Base-by-base conservation (phyloP, 2,329 filamentous ascomycete species). In the Coniochaeta sp. region DNA sequence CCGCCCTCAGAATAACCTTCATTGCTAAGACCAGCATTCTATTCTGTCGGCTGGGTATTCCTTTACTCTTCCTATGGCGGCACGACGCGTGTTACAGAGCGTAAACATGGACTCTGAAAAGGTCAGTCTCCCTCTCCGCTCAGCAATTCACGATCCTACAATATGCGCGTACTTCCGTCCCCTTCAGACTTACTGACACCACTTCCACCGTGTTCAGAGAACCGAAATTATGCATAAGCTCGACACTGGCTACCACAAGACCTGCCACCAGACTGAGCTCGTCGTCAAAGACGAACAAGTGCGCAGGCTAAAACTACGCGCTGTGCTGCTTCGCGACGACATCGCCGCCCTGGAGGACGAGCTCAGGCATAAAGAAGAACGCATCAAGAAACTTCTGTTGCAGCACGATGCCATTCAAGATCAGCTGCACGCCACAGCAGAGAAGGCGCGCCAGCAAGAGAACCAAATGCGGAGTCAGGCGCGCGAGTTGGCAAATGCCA, bases 231-330 rank as follows among this genome's bases (percentile, higher is more conserved):
- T 79, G 31, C 76, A 78, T 56, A 67, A 75, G 22, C 77, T 91
- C 50, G 89, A 95, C 64, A 70, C 87, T 55, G 81, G 81, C 60
- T 89, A 91, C 65, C 82, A 86, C 58, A 76, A 78, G 54, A 79
- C 78, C 57, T 69, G 80, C 51, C 82, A 86, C 58, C 75, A 83
- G 51, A 79, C 86, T 31, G 79, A 88, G 50, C 72, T 85, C 10
- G 75, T 95, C 51, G 72, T 82, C 58, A 87, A 88, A 61, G 83
- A 90, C 57, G 91, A 97, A 66, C 82, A 85, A 54, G 75, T 81
- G 33, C 83, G 91, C 47, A 79, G 84, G 57, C 69, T 90, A 50
- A 82, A 82, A 58, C 76, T 92, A 55, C 81, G 85, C 56, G 76
- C 85, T 51, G 71, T 91, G 51, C 69, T 91, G n/a, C 72, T 88